A percentile compares a stretch with the other conserved stretches of the same genome.
Evolutionary conservation across 352 stramenopile genomes (phyloP).

Genomic region (Detonula confervacea): DNA sequence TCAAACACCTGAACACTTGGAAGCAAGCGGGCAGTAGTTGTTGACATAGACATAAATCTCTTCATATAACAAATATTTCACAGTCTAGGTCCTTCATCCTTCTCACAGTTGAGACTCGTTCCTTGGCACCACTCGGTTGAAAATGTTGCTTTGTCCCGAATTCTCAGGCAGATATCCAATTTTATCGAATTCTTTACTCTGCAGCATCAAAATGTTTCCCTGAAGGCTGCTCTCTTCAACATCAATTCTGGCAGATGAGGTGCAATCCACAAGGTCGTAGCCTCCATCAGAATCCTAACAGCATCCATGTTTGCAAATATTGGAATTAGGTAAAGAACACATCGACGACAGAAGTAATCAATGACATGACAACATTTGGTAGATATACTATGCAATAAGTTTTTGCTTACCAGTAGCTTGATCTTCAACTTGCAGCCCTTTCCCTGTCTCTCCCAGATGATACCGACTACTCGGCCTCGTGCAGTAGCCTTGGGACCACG

Average conservation of each 20-base stretch:
- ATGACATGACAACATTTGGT: too few species aligned
- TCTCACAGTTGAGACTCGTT: conserved; percentile 51
- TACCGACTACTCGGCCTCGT: conserved; percentile 52
- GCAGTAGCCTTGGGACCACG: conserved; percentile 28
- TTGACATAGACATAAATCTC: too few species aligned
- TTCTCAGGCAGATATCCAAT: conserved; percentile 44
- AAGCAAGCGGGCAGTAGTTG: too few species aligned
- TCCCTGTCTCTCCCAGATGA: conserved; percentile 34
- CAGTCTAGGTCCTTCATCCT: too few species aligned
- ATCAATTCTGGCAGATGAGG: conserved; percentile 36
- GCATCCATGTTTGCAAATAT: too few species aligned
- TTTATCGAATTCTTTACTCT: conserved; percentile 36
- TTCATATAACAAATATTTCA: too few species aligned
- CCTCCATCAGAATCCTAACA: conserved; percentile 32
- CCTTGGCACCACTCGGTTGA: conserved; percentile 32
- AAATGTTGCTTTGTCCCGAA: conserved; percentile 37
- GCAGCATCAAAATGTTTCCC: conserved; percentile 51
- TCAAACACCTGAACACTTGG: too few species aligned
- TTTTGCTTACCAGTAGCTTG: conserved; percentile 45
- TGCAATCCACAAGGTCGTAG: conserved; percentile 53
- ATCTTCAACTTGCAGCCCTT: conserved; percentile 53
- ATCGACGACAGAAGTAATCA: too few species aligned
- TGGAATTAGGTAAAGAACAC: not conserved
- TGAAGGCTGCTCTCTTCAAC: conserved; percentile 51
- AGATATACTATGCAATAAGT: not conserved